phyloP scores from a whole-genome alignment of 2,329 filamentous ascomycete genomes.

The Elsinoe arachidis region DNA sequence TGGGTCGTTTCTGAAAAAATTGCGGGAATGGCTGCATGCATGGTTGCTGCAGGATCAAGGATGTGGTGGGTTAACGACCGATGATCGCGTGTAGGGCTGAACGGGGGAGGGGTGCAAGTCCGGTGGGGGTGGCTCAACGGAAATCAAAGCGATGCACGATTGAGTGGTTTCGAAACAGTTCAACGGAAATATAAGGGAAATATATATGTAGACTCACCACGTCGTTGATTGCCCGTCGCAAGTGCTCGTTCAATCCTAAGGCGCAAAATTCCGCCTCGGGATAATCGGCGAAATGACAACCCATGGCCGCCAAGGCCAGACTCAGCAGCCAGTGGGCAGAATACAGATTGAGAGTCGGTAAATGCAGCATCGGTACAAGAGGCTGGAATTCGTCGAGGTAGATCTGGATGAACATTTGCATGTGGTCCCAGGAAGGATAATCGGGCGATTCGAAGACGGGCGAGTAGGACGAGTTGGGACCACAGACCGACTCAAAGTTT shows the following conservation, averaged over 20 bases:
- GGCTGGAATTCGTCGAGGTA: conserved; percentile 25
- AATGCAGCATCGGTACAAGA: conserved; percentile 25
- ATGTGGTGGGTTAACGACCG: neutral
- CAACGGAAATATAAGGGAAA: neutral
- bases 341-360: conserved; percentile 17
- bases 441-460: conserved; percentile 17
- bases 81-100: conserved; percentile 7
- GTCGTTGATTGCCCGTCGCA: conserved; percentile 16
- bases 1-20: neutral
- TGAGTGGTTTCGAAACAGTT: neutral
- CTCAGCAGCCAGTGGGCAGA: conserved; percentile 19
- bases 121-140: conserved; percentile 9
- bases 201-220: conserved; percentile 11
- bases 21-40: neutral
- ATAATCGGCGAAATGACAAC: conserved; percentile 20
- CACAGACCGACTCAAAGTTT: conserved; percentile 15
- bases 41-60: neutral
- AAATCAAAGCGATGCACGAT: conserved; percentile 6
- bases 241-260: conserved; percentile 14
- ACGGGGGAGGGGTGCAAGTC: neutral
- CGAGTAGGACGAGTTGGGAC: conserved; percentile 11
- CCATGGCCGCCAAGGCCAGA: conserved; percentile 24
- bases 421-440: conserved; percentile 20
- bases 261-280: conserved; percentile 15
- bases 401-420: conserved; percentile 21